Percentiles rank a stretch among this genome's conserved stretches.
Evolutionary conservation across 352 stramenopile genomes (phyloP).

Genomic region (Blastocystis sp.): DNA sequence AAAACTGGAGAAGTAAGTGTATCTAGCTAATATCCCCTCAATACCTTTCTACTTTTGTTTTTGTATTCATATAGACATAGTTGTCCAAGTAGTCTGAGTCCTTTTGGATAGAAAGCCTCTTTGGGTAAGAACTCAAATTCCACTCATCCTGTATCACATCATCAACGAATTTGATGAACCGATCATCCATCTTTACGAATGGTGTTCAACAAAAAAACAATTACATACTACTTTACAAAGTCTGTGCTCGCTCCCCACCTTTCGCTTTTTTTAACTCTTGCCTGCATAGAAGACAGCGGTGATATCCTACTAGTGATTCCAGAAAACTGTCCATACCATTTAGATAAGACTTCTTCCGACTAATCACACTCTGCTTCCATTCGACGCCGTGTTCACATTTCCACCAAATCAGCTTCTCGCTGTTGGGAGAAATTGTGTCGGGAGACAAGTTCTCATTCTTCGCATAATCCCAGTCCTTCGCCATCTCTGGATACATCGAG

Average conservation of each 20-base stretch:
- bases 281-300: constrained; percentile 4
- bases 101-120: not conserved
- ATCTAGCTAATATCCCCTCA: not conserved
- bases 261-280: not conserved
- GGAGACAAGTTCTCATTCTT: constrained; percentile 14
- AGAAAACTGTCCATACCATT: not conserved
- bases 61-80: not conserved
- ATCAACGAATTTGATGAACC: not conserved
- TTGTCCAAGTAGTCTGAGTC: not conserved
- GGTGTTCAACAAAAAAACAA: not conserved
- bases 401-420: constrained; percentile 43
- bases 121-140: not conserved
- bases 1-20: constrained; percentile 34
- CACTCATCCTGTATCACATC: constrained; percentile 1
- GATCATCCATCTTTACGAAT: not conserved
- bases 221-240: not conserved
- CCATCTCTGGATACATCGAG: constrained; percentile 14
- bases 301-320: not conserved
- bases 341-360: constrained; percentile 42
- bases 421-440: constrained; percentile 49
- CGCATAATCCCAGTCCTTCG: constrained; percentile 33
- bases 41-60: not conserved
- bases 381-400: constrained; percentile 55
- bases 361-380: constrained; percentile 11
- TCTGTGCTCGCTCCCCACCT: not conserved